Percentiles rank a stretch among this genome's conserved stretches.
Conservation (phyloP, 1,284 basidiomycete species). For the Veloporphyrellus conicus region DNA sequence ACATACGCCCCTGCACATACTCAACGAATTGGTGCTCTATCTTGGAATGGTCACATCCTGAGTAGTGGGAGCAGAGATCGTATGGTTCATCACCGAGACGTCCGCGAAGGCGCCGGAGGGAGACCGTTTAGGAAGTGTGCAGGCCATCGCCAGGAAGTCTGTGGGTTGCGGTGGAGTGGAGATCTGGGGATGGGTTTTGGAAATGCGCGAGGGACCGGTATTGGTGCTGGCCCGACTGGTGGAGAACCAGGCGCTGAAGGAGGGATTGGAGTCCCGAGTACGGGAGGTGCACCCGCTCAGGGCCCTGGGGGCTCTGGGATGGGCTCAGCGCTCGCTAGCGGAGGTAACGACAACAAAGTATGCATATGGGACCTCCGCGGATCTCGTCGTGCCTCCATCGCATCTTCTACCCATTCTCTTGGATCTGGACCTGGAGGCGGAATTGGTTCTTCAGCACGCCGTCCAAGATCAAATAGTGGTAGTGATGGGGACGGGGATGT, state of each 20-base stretch:
- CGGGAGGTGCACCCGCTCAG: conserved; percentile 25
- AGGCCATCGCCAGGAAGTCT: conserved; percentile 93
- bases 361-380: conserved; percentile 90
- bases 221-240: conserved; percentile 7
- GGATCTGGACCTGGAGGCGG: conserved; percentile 28
- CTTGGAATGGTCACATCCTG: conserved; percentile 89
- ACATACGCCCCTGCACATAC: conserved; percentile 86
- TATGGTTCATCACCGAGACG: conserved; percentile 88
- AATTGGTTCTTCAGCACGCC: conserved; percentile 22
- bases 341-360: conserved; percentile 98
- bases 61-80: conserved; percentile 92
- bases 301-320: conserved; percentile 34
- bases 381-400: conserved; percentile 41
- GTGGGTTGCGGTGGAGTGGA: conserved; percentile 88
- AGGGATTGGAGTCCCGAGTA: conserved; percentile 21
- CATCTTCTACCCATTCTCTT: conserved; percentile 20
- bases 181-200: conserved; percentile 29
- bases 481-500: conserved; percentile 47
- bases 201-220: conserved; percentile 20
- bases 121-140: conserved; percentile 75
- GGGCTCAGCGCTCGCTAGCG: conserved; percentile 80
- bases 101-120: conserved; percentile 60
- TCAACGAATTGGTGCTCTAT: conserved; percentile 87
- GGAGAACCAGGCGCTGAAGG: conserved; percentile 10
- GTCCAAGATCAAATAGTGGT: conserved; percentile 26